Evolutionary conservation across 768 basidiomycete genomes (phyloP).

Genomic region (Leccinum olivaceopallidum): DNA sequence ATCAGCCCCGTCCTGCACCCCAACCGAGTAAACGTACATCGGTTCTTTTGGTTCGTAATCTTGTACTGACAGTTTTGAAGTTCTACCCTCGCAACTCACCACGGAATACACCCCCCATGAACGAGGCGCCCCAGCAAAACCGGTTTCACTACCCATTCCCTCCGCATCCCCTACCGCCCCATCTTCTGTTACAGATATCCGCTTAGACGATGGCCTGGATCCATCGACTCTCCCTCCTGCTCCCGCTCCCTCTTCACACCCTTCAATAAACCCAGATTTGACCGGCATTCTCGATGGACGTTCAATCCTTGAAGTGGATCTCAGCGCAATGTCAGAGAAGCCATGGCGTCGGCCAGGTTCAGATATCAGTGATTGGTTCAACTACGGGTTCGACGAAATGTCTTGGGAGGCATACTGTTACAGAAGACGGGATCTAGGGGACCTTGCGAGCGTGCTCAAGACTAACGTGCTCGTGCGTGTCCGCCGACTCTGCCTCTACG

Average conservation of each 20-base stretch:
- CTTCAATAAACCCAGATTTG: constrained; percentile 66
- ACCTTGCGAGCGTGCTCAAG: constrained; percentile 78
- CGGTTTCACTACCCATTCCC: constrained; percentile 17
- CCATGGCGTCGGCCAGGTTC: constrained; percentile 91
- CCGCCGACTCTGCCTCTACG: background rate
- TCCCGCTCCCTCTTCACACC: constrained; percentile 76
- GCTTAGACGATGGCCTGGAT: constrained; percentile 56
- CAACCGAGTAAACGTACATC: constrained; percentile 33
- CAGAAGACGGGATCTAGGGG: constrained; percentile 77
- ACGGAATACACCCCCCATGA: constrained; percentile 82
- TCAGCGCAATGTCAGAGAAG: constrained; percentile 74
- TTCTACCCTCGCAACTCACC: constrained; percentile 59
- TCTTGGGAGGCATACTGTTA: constrained; percentile 94
- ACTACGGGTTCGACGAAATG: constrained; percentile 97
- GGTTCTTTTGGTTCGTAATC: constrained; percentile 2
- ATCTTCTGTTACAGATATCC: constrained; percentile 17
- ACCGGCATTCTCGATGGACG: constrained; percentile 71
- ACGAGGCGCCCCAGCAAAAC: constrained; percentile 48
- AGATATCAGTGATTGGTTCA: constrained; percentile 97
- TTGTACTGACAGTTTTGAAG: constrained; percentile 19
- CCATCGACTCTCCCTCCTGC: constrained; percentile 64
- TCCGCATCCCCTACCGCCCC: constrained; percentile 24
- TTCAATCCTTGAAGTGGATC: constrained; percentile 83
- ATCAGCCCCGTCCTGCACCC: constrained; percentile 32
- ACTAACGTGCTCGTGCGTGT: constrained; percentile 75